Percentiles rank a stretch among this genome's conserved stretches.
phyloP scores from a whole-genome alignment of 179 eudicot species.

The Vitellaria paradoxa region DNA sequence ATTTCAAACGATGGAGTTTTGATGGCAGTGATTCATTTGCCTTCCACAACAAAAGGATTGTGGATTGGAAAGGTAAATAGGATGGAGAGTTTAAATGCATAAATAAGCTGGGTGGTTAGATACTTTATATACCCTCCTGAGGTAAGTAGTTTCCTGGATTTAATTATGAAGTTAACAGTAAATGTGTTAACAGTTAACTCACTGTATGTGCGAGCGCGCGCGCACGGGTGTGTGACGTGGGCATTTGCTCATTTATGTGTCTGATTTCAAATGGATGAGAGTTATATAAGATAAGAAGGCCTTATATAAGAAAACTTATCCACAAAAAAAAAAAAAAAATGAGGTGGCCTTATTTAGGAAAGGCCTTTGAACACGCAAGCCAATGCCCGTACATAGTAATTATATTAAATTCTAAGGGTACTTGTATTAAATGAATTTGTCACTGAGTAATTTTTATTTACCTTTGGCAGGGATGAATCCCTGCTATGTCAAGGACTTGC shows the following conservation, averaged over 20 bases:
- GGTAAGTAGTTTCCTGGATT: neutral
- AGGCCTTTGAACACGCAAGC: neutral
- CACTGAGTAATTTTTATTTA: neutral
- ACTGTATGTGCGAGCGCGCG: too few species aligned
- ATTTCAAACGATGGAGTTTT: neutral
- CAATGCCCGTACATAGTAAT: too few species aligned
- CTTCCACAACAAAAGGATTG: neutral
- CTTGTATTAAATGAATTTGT: neutral
- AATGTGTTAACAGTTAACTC: too few species aligned
- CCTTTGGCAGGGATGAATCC: slow-evolving; percentile 77
- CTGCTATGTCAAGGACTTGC: slow-evolving; percentile 89
- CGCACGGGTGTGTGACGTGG: too few species aligned
- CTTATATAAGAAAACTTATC: slow-evolving; percentile 22
- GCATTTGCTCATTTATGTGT: neutral
- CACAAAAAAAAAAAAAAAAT: too few species aligned
- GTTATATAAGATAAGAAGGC: neutral
- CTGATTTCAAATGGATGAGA: neutral
- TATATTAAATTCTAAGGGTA: too few species aligned
- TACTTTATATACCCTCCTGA: neutral
- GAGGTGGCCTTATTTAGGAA: too few species aligned
- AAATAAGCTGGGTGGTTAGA: neutral
- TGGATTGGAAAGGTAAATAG: neutral
- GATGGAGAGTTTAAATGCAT: neutral
- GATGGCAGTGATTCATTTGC: neutral
- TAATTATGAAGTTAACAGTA: neutral